A percentile compares a stretch with the other conserved stretches of the same genome.
phyloP scores from a whole-genome alignment of 768 basidiomycete species.

The Amylocystis lapponica region DNA sequence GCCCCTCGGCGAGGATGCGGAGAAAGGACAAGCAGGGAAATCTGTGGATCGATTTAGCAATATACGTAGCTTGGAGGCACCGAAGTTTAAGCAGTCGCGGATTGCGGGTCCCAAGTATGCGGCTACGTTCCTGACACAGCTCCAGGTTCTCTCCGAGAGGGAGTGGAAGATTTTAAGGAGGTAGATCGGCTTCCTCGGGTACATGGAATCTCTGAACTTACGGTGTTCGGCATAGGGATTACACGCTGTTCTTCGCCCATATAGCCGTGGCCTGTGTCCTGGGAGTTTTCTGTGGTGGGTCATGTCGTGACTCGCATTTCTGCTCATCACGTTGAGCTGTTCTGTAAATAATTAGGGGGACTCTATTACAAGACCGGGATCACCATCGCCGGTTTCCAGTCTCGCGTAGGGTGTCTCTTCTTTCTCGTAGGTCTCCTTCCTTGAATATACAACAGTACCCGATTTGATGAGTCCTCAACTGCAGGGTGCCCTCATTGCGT shows the following conservation, averaged over 20 bases:
- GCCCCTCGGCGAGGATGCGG: neutral
- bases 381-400: slow-evolving; percentile 91
- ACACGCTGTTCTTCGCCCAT: slow-evolving; percentile 79
- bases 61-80: no score
- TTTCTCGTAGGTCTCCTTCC: slow-evolving; percentile 55
- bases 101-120: slow-evolving; percentile 34
- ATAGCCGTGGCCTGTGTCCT: slow-evolving; percentile 60
- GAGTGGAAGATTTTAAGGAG: slow-evolving; percentile 82
- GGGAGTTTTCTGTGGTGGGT: slow-evolving; percentile 80
- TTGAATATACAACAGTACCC: neutral
- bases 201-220: neutral
- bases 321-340: neutral
- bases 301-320: neutral
- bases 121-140: slow-evolving; percentile 84
- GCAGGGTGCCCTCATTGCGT: slow-evolving; percentile 85
- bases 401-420: slow-evolving; percentile 89
- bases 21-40: no score
- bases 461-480: neutral
- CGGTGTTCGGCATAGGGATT: slow-evolving; percentile 49
- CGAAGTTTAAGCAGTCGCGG: neutral
- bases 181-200: slow-evolving; percentile 25
- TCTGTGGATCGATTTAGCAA: neutral
- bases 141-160: slow-evolving; percentile 73
- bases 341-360: slow-evolving; percentile 58
- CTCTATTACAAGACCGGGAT: slow-evolving; percentile 76